These are phyloP conservation scores for Botrytis byssoidea DNA, from an alignment of 2,329 filamentous ascomycete species.

Conservation along the genomic window DNA sequence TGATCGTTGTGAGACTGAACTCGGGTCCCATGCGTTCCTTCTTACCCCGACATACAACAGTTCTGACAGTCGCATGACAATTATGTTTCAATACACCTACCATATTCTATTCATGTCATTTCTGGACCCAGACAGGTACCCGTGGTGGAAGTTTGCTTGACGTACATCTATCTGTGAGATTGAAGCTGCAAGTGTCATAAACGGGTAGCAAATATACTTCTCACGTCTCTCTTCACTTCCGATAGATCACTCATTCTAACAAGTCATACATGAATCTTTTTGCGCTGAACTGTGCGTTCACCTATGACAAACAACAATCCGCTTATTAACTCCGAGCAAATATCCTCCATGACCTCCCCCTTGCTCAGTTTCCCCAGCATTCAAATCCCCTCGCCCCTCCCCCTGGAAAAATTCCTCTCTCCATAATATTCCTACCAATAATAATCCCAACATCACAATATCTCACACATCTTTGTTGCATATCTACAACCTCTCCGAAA, in stretches of 20 bases:
- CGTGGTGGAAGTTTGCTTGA: neutral
- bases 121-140: neutral
- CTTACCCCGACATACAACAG: neutral
- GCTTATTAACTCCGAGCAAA: neutral
- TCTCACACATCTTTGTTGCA: neutral
- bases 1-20: too few species aligned
- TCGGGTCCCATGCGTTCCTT: neutral
- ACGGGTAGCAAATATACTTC: neutral
- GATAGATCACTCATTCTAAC: neutral
- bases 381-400: too few species aligned
- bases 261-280: neutral
- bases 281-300: accelerated
- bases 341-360: neutral
- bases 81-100: accelerated
- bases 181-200: neutral
- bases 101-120: neutral
- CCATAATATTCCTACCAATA: neutral
- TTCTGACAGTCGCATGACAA: neutral
- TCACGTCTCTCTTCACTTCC: neutral
- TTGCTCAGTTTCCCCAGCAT: neutral
- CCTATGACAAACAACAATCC: accelerated
- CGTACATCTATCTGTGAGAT: neutral
- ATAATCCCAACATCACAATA: neutral
- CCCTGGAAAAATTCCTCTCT: too few species aligned
- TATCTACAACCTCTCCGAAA: neutral